Evolutionary conservation across 176 grass and related monocot species (phyloP).

Genomic region (Stipa capillata): DNA sequence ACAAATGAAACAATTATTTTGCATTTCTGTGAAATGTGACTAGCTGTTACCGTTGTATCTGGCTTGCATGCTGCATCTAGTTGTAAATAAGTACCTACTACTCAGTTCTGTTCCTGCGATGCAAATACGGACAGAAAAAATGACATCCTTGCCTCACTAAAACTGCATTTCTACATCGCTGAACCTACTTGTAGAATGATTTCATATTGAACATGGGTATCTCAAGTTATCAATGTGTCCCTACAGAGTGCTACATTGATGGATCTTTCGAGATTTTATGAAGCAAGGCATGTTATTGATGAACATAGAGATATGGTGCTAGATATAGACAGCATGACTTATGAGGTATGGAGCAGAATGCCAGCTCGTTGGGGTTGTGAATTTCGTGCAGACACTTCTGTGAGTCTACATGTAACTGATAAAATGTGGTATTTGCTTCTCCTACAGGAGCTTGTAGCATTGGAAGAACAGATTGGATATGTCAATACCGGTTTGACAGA

Average conservation of each 20-base stretch:
- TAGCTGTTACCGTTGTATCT: neutral
- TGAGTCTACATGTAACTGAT: neutral
- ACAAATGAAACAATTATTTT: neutral
- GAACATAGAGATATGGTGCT: slow-evolving; percentile 44
- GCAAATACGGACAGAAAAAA: neutral
- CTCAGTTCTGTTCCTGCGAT: neutral
- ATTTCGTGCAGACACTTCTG: neutral
- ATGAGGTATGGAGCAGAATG: slow-evolving; percentile 28
- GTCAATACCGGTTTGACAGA: slow-evolving; percentile 46
- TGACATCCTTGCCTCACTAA: neutral
- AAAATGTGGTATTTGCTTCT: neutral
- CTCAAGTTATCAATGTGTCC: neutral
- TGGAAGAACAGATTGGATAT: slow-evolving; percentile 49
- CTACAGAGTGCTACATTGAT: slow-evolving; percentile 6
- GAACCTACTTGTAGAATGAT: neutral
- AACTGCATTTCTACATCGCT: slow-evolving; percentile 1
- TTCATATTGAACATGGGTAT: neutral
- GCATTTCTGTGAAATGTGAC: neutral
- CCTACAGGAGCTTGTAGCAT: slow-evolving; percentile 44
- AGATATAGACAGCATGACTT: slow-evolving; percentile 50
- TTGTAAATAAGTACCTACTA: neutral
- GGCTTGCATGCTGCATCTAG: neutral
- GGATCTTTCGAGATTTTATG: slow-evolving; percentile 22
- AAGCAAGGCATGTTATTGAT: slow-evolving; percentile 20
- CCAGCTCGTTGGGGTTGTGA: neutral